Percentiles rank a stretch among this genome's conserved stretches.
phyloP scores from a whole-genome alignment of 176 grass and related monocot species.

The Themeda triandra region DNA sequence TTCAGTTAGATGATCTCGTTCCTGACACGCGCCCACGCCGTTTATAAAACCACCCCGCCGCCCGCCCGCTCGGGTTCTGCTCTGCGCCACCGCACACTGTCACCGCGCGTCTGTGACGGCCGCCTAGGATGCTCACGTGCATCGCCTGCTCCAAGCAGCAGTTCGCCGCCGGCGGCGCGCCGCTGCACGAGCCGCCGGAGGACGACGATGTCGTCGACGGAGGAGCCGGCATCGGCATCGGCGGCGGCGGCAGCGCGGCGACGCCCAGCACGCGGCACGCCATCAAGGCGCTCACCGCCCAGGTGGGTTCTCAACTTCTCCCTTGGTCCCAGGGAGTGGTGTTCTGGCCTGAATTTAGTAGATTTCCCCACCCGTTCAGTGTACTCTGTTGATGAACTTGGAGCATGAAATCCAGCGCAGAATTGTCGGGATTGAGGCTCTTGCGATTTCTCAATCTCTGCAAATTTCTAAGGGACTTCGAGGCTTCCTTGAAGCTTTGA shows the following conservation, averaged over 20 bases:
- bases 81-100: neutral
- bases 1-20: too few species aligned
- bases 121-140: constrained; percentile 84
- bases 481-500: constrained; percentile 6
- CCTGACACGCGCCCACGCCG: neutral
- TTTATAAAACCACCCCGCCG: constrained; percentile 10
- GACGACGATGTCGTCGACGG: constrained; percentile 43
- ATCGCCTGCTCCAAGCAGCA: constrained; percentile 91
- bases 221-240: neutral
- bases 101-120: constrained; percentile 7
- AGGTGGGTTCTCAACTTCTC: constrained; percentile 46
- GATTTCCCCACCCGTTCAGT: neutral
- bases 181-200: constrained; percentile 54
- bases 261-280: constrained; percentile 82
- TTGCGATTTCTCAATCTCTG: neutral
- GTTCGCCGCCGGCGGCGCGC: constrained; percentile 35
- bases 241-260: constrained; percentile 2
- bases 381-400: neutral
- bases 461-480: neutral
- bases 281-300: constrained; percentile 85
- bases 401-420: neutral
- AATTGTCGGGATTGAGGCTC: neutral
- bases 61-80: neutral
- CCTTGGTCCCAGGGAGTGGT: neutral
- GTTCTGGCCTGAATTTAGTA: neutral